phyloP scores from a whole-genome alignment of 2,329 filamentous ascomycete species.

The Eurotiales sp. region DNA sequence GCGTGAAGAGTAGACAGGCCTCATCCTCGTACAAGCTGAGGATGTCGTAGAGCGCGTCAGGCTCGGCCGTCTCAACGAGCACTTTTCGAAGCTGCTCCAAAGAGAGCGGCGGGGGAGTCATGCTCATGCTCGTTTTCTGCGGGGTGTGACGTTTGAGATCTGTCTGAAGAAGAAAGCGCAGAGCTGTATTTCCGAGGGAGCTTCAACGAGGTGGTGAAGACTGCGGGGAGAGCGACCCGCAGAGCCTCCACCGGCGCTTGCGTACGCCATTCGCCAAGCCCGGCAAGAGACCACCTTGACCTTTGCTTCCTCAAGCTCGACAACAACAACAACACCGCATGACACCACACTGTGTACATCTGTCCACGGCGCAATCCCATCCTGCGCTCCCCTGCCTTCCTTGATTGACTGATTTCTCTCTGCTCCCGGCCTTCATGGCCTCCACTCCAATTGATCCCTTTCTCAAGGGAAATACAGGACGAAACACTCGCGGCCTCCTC shows the following conservation, averaged over 20 bases:
- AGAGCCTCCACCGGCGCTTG: slow-evolving; percentile 3
- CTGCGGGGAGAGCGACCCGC: neutral
- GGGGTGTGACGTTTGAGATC: too few relatives aligned
- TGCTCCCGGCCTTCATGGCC: slow-evolving; percentile 43
- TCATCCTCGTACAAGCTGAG: slow-evolving; percentile 34
- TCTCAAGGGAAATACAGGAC: slow-evolving; percentile 72
- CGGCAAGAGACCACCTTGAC: slow-evolving; percentile 42
- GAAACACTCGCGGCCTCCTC: slow-evolving; percentile 79
- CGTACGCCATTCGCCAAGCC: slow-evolving; percentile 31
- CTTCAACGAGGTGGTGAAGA: neutral
- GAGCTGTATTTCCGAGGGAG: neutral
- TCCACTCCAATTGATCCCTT: slow-evolving; percentile 52
- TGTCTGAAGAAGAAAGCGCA: too few relatives aligned
- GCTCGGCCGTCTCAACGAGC: slow-evolving; percentile 25
- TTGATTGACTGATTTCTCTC: slow-evolving; percentile 30
- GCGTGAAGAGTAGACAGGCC: slow-evolving; percentile 28
- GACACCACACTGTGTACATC: too few relatives aligned
- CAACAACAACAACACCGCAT: neutral
- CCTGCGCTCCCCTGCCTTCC: slow-evolving; percentile 21
- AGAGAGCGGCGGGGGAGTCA: slow-evolving; percentile 30
- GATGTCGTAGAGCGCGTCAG: slow-evolving; percentile 33
- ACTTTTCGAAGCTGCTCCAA: slow-evolving; percentile 28
- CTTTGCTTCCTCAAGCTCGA: slow-evolving; percentile 23
- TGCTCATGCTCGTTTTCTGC: too few relatives aligned
- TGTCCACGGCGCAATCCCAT: too few relatives aligned